Conservation (phyloP, 2,329 filamentous ascomycete species). For the Scedosporium dehoogii region DNA sequence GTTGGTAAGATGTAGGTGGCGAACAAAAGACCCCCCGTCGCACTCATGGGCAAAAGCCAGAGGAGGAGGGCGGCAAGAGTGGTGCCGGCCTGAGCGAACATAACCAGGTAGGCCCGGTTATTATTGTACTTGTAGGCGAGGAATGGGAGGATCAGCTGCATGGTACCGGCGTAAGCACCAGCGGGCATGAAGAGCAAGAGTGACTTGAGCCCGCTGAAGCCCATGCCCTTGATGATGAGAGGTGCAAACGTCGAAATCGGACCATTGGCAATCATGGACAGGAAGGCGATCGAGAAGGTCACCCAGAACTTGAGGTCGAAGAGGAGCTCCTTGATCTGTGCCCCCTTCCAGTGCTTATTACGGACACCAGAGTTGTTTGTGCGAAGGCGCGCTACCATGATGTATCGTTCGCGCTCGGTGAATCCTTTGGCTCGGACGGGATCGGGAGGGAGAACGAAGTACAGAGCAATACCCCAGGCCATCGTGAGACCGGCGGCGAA, state of each 20-base stretch:
- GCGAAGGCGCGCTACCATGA: slow-evolving; percentile 43
- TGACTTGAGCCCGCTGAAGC: slow-evolving; percentile 31
- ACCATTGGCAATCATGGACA: slow-evolving; percentile 32
- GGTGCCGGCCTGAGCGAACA: slow-evolving; percentile 28
- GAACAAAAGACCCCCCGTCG: slow-evolving; percentile 35
- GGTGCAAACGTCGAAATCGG: slow-evolving; percentile 33
- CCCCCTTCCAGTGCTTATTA: slow-evolving; percentile 35
- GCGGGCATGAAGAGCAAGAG: slow-evolving; percentile 30
- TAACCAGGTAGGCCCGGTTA: slow-evolving; percentile 26
- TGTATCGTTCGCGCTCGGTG: slow-evolving; percentile 24
- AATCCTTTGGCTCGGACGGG: slow-evolving; percentile 11
- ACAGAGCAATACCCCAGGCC: slow-evolving; percentile 10
- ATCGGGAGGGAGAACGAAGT: slow-evolving; percentile 9
- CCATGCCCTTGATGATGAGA: slow-evolving; percentile 34
- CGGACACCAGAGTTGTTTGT: slow-evolving; percentile 35
- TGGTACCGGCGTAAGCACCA: slow-evolving; percentile 25
- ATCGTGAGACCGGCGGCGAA: slow-evolving; percentile 13
- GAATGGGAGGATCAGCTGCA: slow-evolving; percentile 28
- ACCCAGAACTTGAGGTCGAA: slow-evolving; percentile 52
- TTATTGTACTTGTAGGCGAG: slow-evolving; percentile 26
- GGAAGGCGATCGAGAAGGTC: slow-evolving; percentile 37
- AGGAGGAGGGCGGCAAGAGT: slow-evolving; percentile 30
- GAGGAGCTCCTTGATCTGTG: slow-evolving; percentile 43
- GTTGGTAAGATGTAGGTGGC: slow-evolving; percentile 37
- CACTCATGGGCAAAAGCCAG: slow-evolving; percentile 28